phyloP scores from a whole-genome alignment of 2,329 filamentous ascomycete genomes.

The Nothopassalora personata region DNA sequence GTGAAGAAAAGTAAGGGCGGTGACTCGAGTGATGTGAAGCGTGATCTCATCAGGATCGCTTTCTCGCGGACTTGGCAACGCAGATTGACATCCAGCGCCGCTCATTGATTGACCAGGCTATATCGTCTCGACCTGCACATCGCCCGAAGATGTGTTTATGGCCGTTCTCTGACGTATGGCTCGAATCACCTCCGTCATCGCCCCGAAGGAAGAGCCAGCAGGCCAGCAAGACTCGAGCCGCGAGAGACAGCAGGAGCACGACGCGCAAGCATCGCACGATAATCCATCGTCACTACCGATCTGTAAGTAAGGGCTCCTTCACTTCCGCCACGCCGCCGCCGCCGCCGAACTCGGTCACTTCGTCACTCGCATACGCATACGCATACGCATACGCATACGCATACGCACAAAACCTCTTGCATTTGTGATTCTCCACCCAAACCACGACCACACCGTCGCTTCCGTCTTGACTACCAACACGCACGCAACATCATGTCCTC shows the following conservation, averaged over 20 bases:
- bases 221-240: background rate
- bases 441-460: background rate
- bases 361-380: background rate
- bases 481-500: background rate
- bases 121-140: background rate
- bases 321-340: background rate
- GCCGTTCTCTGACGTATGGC: constrained; percentile 27
- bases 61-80: background rate
- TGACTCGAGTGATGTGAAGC: background rate
- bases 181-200: constrained; percentile 17
- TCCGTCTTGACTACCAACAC: too few species aligned
- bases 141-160: constrained; percentile 19
- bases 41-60: background rate
- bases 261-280: background rate
- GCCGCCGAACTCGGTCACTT: background rate
- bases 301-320: background rate
- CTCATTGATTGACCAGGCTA: background rate
- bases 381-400: background rate
- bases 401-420: background rate
- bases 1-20: background rate
- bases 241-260: background rate
- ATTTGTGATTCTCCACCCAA: background rate
- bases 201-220: constrained; percentile 3
- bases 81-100: background rate
- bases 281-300: background rate